Conservation (phyloP, 139 green algal genomes). For the Auxenochlorella pyrenoidosa region DNA sequence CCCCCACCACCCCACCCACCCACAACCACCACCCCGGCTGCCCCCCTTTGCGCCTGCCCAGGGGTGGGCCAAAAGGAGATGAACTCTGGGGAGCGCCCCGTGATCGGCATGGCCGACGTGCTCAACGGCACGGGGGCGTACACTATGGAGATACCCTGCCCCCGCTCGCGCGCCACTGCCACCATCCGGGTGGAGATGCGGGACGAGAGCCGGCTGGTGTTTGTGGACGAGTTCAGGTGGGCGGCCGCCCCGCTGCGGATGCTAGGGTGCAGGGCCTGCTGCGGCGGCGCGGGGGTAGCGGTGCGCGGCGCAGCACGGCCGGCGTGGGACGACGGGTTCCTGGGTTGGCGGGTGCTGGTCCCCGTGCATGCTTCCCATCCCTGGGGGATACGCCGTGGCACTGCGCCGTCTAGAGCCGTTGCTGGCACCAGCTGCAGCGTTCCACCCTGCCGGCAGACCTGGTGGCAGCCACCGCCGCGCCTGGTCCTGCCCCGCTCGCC, state of each 20-base stretch:
- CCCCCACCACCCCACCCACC: not conserved
- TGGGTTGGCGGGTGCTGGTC: too few relatives aligned
- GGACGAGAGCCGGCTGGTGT: conserved; percentile 66
- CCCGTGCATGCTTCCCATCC: too few relatives aligned
- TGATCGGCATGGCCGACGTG: conserved; percentile 83
- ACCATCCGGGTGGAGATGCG: conserved; percentile 80
- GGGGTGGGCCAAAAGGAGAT: conserved; percentile 3
- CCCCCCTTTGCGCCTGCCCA: not conserved
- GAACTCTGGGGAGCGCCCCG: conserved; percentile 58
- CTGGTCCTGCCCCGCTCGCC: not conserved
- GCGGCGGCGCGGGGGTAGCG: too few relatives aligned
- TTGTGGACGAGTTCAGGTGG: conserved; percentile 82
- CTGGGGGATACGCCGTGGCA: too few relatives aligned
- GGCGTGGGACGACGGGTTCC: too few relatives aligned
- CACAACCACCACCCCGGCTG: not conserved
- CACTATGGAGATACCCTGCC: conserved; percentile 81
- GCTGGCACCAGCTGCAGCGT: not conserved
- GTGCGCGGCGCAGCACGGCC: too few relatives aligned
- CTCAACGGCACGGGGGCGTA: conserved; percentile 76
- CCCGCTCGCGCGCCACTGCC: conserved; percentile 72
- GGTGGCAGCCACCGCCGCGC: not conserved
- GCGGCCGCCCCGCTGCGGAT: not conserved
- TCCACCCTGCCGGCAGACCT: not conserved
- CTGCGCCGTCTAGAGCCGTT: too few relatives aligned
- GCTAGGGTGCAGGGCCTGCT: too few relatives aligned